Base-by-base conservation (phyloP, 345 rosid species). In the Carallia brachiata region DNA sequence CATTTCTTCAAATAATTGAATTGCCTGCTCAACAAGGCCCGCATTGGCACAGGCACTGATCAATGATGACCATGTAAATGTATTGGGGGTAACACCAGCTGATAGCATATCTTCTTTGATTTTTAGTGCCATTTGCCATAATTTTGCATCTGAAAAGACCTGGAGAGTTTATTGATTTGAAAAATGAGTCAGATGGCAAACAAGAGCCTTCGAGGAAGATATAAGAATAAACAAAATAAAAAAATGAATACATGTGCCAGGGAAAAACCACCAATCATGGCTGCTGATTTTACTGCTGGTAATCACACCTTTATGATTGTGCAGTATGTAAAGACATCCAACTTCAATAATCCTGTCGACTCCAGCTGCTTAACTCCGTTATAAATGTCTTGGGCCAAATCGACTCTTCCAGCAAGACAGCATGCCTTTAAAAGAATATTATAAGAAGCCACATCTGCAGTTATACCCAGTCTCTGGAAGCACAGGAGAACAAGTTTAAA, bases 11-110 rank as follows among this genome's bases (percentile, higher is more conserved):
- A 90, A 87, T 72, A 91, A 72, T 66, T 84, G 84, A 74, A 84
- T 82, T 72, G 95, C 89, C 75, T 82, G 85, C 81, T 91, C 97
- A 48, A 91, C 95, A 72, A 88, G 84, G 59, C 98, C 96, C 36
- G 90, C 93, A 73, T 87, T 90, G 67, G 93, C 95, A 78, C 96
- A 89, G 34, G 97, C 95, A 82, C 92, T 88, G 81, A 94, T 87
- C 88, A 94, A 75, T 1, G 98, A 85, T 34, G 96, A 91, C 98
- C 98, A 91, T 30, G 96, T 87, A 77, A 80, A 80, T 39, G 80
- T 88, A 73, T 91, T 91, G 52, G 90, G 97, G 66, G 75, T 73
- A 63, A 94, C 87, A 55, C 87, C 97, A 4, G 90, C 83, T 62
- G 80, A 80, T 73, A 87, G 84, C 96, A 91, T 91, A 73, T 90